phyloP scores from a whole-genome alignment of 768 basidiomycete species.

The Russula griseocarnosa region DNA sequence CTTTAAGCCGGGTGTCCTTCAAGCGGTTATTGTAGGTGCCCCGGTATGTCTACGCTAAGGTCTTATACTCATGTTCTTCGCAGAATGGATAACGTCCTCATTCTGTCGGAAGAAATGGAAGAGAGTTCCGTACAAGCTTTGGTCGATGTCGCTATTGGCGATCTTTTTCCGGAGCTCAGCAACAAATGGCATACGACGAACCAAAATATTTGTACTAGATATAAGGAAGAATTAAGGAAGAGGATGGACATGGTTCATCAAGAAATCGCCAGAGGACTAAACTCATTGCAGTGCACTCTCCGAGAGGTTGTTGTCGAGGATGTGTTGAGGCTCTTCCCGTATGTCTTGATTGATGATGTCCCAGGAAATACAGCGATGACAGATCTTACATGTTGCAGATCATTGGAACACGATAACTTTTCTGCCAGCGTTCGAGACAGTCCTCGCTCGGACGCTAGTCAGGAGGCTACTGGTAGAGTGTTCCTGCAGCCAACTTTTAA shows the following conservation, averaged over 20 bases:
- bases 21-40: constrained; percentile 5
- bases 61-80: not conserved
- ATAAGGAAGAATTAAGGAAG: not conserved
- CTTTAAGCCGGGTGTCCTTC: constrained; percentile 3
- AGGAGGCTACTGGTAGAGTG: not conserved
- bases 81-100: constrained; percentile 4
- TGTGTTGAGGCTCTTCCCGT: constrained; percentile 12
- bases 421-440: not conserved
- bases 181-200: not conserved
- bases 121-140: constrained; percentile 1
- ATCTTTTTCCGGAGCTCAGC: constrained; percentile 11
- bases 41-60: too few relatives aligned
- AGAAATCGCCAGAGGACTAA: not conserved
- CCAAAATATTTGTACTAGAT: not conserved
- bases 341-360: not conserved
- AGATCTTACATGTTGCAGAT: not conserved
- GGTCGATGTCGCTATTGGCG: not conserved
- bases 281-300: constrained; percentile 5
- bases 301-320: constrained; percentile 5
- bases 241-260: not conserved
- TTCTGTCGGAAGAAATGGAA: constrained; percentile 10
- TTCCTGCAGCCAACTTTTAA: not conserved
- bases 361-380: not conserved
- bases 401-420: constrained; percentile 7
- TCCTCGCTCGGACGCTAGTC: not conserved